phyloP scores from a whole-genome alignment of 140 eudicot species.

The Eryngium alpinum region DNA sequence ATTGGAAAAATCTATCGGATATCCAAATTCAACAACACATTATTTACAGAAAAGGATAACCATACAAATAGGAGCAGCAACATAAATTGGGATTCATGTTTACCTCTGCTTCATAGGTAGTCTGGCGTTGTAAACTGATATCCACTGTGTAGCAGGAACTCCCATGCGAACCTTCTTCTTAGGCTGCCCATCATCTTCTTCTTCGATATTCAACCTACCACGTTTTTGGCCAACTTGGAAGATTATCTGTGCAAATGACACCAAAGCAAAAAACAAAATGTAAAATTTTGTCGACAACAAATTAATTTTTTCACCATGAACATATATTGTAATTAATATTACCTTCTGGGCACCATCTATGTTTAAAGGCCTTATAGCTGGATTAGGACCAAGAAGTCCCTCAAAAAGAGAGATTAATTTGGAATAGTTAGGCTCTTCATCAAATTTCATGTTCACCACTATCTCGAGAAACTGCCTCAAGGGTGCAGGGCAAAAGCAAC shows the following conservation, averaged over 20 bases:
- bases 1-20: background rate
- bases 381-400: conserved; percentile 88
- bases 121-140: conserved; percentile 84
- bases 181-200: conserved; percentile 90
- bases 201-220: conserved; percentile 75
- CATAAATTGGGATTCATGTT: background rate
- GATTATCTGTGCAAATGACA: conserved; percentile 50
- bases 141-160: conserved; percentile 98
- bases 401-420: conserved; percentile 82
- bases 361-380: conserved; percentile 87
- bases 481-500: conserved; percentile 88
- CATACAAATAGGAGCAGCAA: background rate
- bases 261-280: background rate
- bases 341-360: conserved; percentile 99
- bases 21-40: too few relatives aligned
- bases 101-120: conserved; percentile 65
- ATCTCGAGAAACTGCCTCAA: conserved; percentile 67
- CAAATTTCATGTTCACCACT: conserved; percentile 94
- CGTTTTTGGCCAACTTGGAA: conserved; percentile 93
- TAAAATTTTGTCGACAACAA: too few relatives aligned
- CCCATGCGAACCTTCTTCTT: conserved; percentile 96
- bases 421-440: conserved; percentile 97
- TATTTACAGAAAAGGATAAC: background rate
- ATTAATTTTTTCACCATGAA: too few relatives aligned
- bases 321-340: too few relatives aligned